Evolutionary conservation across 2,329 filamentous ascomycete species (phyloP).

Genomic region (Penicillium paneum): DNA sequence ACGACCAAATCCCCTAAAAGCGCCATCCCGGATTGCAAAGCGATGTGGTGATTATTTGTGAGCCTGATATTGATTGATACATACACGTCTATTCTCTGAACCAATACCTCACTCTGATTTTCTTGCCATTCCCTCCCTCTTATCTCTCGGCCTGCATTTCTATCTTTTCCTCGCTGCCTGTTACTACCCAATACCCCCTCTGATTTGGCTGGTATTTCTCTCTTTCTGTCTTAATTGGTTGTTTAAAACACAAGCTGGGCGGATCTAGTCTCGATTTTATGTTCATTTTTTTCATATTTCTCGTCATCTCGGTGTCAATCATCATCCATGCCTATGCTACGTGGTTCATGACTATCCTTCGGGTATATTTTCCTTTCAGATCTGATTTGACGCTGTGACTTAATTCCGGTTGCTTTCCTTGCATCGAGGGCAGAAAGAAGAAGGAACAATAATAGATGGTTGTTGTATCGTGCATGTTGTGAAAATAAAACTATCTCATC

Average conservation of each 20-base stretch:
- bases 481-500: neutral
- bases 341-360: neutral
- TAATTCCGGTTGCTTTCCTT: neutral
- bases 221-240: slow-evolving; percentile 10
- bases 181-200: slow-evolving; percentile 20
- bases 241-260: slow-evolving; percentile 7
- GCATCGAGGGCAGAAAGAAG: neutral
- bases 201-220: slow-evolving; percentile 22
- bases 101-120: neutral
- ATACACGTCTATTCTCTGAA: neutral
- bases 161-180: neutral
- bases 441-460: neutral
- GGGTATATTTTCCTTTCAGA: neutral
- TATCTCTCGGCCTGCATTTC: neutral
- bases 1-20: slow-evolving; percentile 19
- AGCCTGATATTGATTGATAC: slow-evolving; percentile 3
- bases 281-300: neutral
- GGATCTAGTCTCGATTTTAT: neutral
- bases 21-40: slow-evolving; percentile 7
- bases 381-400: neutral
- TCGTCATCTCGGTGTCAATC: neutral
- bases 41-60: slow-evolving; percentile 10
- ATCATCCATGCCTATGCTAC: neutral
- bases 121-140: neutral
- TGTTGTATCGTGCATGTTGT: neutral